These are phyloP conservation scores for Recurvomyces mirabilis DNA, from an alignment of 495 filamentous ascomycete species.

Conservation along the genomic window DNA sequence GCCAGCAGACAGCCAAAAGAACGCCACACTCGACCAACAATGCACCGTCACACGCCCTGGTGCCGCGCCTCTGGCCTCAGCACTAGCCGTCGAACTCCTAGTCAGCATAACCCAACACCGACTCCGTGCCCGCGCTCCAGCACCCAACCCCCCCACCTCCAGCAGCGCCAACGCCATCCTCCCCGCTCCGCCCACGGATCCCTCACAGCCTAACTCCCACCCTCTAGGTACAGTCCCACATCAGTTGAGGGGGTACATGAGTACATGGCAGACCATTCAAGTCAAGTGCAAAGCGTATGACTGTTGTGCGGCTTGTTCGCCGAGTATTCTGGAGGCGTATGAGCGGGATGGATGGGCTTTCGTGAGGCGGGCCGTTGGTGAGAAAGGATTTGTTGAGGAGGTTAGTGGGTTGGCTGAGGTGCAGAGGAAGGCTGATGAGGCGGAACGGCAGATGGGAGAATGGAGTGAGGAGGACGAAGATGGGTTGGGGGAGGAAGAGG, in stretches of 20 bases:
- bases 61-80: constrained; percentile 81
- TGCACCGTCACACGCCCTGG: constrained; percentile 95
- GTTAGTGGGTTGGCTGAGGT: constrained; percentile 86
- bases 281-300: constrained; percentile 75
- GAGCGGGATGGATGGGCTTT: constrained; percentile 71
- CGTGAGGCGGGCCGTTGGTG: constrained; percentile 72
- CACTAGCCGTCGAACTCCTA: constrained; percentile 81
- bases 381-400: constrained; percentile 80
- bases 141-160: constrained; percentile 38
- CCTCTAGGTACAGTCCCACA: constrained; percentile 85
- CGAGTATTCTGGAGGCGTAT: constrained; percentile 61
- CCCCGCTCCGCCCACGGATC: constrained; percentile 26
- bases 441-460: constrained; percentile 48
- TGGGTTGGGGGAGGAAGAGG: constrained; percentile 37
- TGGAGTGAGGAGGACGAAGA: constrained; percentile 50
- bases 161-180: constrained; percentile 14
- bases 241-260: constrained; percentile 85
- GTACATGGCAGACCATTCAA: constrained; percentile 69
- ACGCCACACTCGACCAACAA: constrained; percentile 83
- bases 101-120: constrained; percentile 84
- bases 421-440: constrained; percentile 67
- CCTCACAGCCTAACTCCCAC: constrained; percentile 38
- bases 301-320: constrained; percentile 85
- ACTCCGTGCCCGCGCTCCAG: constrained; percentile 45
- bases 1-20: constrained; percentile 52